A percentile compares a stretch with the other conserved stretches of the same genome.
Conservation (phyloP, 2,329 filamentous ascomycete species). For the Verticillium tricorpus region DNA sequence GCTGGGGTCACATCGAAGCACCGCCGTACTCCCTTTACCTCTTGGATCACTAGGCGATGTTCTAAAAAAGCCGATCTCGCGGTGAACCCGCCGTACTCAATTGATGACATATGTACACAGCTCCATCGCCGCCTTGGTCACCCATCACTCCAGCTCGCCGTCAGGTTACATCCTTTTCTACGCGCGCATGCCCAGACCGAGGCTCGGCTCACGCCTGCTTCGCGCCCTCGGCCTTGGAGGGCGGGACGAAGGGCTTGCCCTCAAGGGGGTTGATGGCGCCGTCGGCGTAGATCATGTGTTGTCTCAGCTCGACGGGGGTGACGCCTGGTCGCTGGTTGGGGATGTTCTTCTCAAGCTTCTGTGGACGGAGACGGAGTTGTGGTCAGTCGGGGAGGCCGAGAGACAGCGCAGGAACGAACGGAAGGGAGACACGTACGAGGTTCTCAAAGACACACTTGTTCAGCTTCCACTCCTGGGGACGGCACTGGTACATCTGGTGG, state of each 20-base stretch:
- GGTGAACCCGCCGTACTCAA: not conserved
- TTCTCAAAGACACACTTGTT: constrained; percentile 97
- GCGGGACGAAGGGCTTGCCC: constrained; percentile 36
- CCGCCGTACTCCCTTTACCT: not conserved
- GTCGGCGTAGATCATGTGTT: constrained; percentile 58
- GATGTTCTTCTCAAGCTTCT: constrained; percentile 80
- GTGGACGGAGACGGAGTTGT: constrained; percentile 10
- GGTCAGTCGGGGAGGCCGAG: not conserved
- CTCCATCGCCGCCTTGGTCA: constrained; percentile 8
- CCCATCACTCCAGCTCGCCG: not conserved
- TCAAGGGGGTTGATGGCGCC: constrained; percentile 37
- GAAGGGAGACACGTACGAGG: constrained; percentile 61
- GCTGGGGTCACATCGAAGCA: not conserved
- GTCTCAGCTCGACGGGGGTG: constrained; percentile 69
- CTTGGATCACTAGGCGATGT: not conserved
- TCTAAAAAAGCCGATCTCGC: not conserved
- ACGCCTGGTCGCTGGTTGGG: constrained; percentile 67
- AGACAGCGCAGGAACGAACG: not conserved
- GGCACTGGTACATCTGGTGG: constrained; percentile 95
- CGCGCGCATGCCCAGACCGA: not conserved
- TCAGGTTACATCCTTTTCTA: constrained; percentile 7
- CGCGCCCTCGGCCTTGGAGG: constrained; percentile 12
- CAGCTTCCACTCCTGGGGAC: constrained; percentile 78
- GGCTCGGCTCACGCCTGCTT: constrained; percentile 9
- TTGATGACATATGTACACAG: constrained; percentile 17